A percentile compares a stretch with the other conserved stretches of the same genome.
Evolutionary conservation across 1,284 basidiomycete species (phyloP).

Genomic region (Melanopsichium pennsylvanicum): DNA sequence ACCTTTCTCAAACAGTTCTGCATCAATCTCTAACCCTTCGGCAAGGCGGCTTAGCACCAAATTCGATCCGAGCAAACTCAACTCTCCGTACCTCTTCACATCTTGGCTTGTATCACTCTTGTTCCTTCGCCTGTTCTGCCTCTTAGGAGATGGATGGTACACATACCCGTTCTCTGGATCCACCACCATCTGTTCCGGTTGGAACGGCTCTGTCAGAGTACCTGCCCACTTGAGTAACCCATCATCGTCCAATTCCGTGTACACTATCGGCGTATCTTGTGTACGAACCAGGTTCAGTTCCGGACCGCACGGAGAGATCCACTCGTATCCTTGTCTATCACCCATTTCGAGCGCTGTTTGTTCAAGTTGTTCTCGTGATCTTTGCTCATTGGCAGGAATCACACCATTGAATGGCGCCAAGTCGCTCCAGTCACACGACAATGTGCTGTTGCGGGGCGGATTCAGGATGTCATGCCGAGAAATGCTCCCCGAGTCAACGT

Average conservation of each 20-base stretch:
- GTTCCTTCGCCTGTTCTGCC: not conserved
- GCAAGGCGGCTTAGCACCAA: conserved; percentile 54
- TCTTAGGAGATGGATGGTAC: conserved; percentile 62
- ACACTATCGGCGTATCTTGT: conserved; percentile 64
- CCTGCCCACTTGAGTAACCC: conserved; percentile 58
- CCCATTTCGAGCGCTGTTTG: conserved; percentile 15
- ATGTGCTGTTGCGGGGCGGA: not conserved
- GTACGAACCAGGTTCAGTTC: conserved; percentile 62
- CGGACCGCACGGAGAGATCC: conserved; percentile 59
- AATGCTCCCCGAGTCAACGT: conserved; percentile 10
- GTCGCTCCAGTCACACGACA: conserved; percentile 17
- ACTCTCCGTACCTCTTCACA: conserved; percentile 33
- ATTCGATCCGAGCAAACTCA: conserved; percentile 57
- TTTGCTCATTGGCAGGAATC: conserved; percentile 3
- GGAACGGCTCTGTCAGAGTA: conserved; percentile 38
- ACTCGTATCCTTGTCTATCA: conserved; percentile 52
- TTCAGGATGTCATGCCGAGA: conserved; percentile 28
- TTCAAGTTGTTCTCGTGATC: conserved; percentile 13
- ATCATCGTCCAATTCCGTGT: conserved; percentile 45
- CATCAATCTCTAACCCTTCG: conserved; percentile 47
- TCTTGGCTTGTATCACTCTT: not conserved
- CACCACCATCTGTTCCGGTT: conserved; percentile 45
- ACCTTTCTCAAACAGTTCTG: conserved; percentile 14
- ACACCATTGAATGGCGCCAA: conserved; percentile 22
- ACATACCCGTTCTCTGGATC: conserved; percentile 60